Percentiles rank a stretch among this genome's conserved stretches.
Conservation (phyloP, 768 basidiomycete species). For the Kwoniella mangroviensis region DNA sequence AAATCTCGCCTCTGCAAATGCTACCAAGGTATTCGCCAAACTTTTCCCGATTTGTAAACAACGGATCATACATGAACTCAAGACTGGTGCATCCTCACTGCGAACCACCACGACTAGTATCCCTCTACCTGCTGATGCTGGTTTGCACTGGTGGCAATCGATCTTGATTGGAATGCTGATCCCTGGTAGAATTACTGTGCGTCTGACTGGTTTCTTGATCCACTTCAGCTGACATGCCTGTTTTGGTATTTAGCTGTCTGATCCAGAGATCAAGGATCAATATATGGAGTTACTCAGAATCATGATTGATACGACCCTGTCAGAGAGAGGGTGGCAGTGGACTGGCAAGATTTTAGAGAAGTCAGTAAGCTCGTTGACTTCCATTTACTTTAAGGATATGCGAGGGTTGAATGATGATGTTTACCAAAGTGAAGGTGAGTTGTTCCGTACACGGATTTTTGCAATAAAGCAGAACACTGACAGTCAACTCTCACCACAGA, state of each 20-base stretch:
- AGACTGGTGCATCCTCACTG: slow-evolving; percentile 70
- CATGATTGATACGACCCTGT: slow-evolving; percentile 72
- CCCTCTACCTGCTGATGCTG: slow-evolving; percentile 71
- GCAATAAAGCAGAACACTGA: no score
- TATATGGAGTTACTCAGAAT: slow-evolving; percentile 63
- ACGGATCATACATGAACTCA: slow-evolving; percentile 82
- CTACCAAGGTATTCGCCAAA: slow-evolving; percentile 74
- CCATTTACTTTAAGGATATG: slow-evolving; percentile 80
- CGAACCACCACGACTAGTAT: slow-evolving; percentile 65
- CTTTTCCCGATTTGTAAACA: slow-evolving; percentile 77
- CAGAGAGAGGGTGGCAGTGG: slow-evolving; percentile 82
- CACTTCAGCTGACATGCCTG: not conserved
- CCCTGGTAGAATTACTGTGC: slow-evolving; percentile 36
- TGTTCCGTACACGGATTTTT: no score
- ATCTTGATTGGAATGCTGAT: slow-evolving; percentile 46
- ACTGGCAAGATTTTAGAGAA: slow-evolving; percentile 77
- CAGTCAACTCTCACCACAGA: slow-evolving; percentile 59
- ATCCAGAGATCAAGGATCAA: slow-evolving; percentile 20
- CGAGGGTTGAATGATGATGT: slow-evolving; percentile 78
- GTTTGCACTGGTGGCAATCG: slow-evolving; percentile 73
- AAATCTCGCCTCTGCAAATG: slow-evolving; percentile 77
- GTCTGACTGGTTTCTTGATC: not conserved
- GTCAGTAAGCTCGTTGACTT: slow-evolving; percentile 72
- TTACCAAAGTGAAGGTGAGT: slow-evolving; percentile 72
- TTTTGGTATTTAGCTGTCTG: slow-evolving; percentile 32